phyloP scores from a whole-genome alignment of 495 filamentous ascomycete genomes.

The Lasiosphaeriaceae sp. region DNA sequence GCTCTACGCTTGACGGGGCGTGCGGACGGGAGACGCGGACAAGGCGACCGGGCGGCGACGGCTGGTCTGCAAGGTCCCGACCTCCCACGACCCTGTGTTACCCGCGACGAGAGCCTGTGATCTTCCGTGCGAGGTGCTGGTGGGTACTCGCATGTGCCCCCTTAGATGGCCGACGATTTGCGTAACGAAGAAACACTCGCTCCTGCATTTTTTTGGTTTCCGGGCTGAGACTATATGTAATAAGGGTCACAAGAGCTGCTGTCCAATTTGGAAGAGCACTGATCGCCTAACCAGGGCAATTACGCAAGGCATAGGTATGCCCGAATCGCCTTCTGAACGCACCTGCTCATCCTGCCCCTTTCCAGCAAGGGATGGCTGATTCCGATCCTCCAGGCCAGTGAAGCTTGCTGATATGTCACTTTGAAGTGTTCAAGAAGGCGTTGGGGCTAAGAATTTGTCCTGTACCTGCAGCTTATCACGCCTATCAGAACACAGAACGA shows the following conservation, averaged over 20 bases:
- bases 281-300: neutral
- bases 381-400: too few relatives aligned
- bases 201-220: conserved; percentile 17
- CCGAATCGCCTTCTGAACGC: neutral
- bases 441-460: neutral
- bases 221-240: neutral
- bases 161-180: conserved; percentile 31
- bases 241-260: too few relatives aligned
- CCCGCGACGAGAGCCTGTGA: too few relatives aligned
- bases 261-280: neutral
- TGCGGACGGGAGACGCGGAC: neutral
- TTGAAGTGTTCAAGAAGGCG: neutral
- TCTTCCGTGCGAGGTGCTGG: neutral
- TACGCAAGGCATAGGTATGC: too few relatives aligned
- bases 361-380: too few relatives aligned
- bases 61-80: conserved; percentile 4
- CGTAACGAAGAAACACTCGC: conserved; percentile 22
- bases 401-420: neutral
- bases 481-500: neutral
- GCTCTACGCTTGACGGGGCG: too few relatives aligned
- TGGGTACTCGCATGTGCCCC: neutral
- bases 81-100: neutral
- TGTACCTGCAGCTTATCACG: neutral
- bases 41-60: neutral
- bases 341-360: too few relatives aligned